phyloP scores from a whole-genome alignment of 352 stramenopile genomes.

The Phytophthora hybrid region DNA sequence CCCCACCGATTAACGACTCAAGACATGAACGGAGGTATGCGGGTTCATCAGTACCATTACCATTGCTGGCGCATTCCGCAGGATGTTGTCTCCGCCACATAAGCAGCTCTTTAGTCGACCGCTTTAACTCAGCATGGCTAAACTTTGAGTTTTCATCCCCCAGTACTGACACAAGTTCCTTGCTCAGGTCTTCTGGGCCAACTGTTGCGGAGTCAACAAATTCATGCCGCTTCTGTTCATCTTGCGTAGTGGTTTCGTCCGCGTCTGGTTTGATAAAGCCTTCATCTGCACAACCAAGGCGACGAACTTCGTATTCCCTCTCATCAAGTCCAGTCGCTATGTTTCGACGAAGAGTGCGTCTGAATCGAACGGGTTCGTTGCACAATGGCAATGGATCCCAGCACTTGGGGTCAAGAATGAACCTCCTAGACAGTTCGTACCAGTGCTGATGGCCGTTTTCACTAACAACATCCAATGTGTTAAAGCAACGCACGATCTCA shows the following conservation, averaged over 20 bases:
- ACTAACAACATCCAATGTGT: constrained; percentile 20
- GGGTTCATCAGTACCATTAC: background rate
- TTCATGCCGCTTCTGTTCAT: constrained; percentile 34
- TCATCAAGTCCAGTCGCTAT: constrained; percentile 27
- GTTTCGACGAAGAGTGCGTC: constrained; percentile 44
- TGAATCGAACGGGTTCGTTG: constrained; percentile 61
- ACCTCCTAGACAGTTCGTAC: constrained; percentile 69
- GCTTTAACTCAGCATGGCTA: constrained; percentile 52
- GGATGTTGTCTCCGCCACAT: constrained; percentile 18
- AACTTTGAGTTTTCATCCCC: constrained; percentile 26
- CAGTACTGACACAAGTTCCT: constrained; percentile 45
- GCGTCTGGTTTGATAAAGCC: constrained; percentile 63
- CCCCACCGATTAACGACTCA: constrained; percentile 23
- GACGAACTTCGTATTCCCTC: constrained; percentile 62
- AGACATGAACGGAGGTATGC: constrained; percentile 33
- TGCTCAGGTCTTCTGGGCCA: constrained; percentile 36
- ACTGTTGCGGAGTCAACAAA: constrained; percentile 45
- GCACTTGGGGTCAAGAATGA: constrained; percentile 62
- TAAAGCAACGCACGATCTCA: constrained; percentile 50
- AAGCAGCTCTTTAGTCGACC: constrained; percentile 49
- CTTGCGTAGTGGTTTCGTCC: constrained; percentile 30
- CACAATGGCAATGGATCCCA: constrained; percentile 67
- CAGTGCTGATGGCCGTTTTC: constrained; percentile 24
- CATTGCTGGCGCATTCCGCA: background rate
- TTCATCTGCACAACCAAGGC: constrained; percentile 43